These are phyloP conservation scores for Monosporozyma siamensis DNA, from an alignment of 805 yeast species.

Conservation along the genomic window DNA sequence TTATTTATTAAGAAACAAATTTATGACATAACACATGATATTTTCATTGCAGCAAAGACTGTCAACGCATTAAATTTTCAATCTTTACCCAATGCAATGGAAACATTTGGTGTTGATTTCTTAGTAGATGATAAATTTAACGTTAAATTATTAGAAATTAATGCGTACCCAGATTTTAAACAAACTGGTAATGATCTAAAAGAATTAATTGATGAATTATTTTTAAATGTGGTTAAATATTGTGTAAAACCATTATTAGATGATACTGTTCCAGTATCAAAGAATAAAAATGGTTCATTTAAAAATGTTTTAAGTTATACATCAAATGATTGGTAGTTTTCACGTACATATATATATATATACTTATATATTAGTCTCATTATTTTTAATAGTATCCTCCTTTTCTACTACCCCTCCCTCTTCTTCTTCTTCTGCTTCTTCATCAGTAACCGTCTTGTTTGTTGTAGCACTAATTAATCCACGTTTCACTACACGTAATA, in stretches of 20 bases:
- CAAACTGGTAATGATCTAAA: constrained; percentile 83
- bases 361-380: constrained; percentile 1
- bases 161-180: constrained; percentile 92
- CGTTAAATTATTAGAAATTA: constrained; percentile 70
- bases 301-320: constrained; percentile 34
- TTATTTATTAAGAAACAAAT: constrained; percentile 43
- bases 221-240: constrained; percentile 43
- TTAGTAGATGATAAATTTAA: constrained; percentile 48
- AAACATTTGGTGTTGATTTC: constrained; percentile 84
- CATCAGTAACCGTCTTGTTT: constrained; percentile 20
- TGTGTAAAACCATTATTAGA: constrained; percentile 43
- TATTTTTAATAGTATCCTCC: no score
- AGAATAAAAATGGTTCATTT: constrained; percentile 17
- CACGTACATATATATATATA: background rate
- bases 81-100: constrained; percentile 74
- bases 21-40: constrained; percentile 52
- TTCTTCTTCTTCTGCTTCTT: constrained; percentile 6
- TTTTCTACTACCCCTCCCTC: no score
- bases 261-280: constrained; percentile 6
- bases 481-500: constrained; percentile 28
- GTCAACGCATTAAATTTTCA: constrained; percentile 81
- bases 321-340: constrained; percentile 30
- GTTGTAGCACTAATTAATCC: constrained; percentile 31
- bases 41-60: constrained; percentile 70
- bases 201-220: constrained; percentile 53